Base-by-base conservation (phyloP, 371 early-diverging fungal genomes). In the Mucor lusitanicus region DNA sequence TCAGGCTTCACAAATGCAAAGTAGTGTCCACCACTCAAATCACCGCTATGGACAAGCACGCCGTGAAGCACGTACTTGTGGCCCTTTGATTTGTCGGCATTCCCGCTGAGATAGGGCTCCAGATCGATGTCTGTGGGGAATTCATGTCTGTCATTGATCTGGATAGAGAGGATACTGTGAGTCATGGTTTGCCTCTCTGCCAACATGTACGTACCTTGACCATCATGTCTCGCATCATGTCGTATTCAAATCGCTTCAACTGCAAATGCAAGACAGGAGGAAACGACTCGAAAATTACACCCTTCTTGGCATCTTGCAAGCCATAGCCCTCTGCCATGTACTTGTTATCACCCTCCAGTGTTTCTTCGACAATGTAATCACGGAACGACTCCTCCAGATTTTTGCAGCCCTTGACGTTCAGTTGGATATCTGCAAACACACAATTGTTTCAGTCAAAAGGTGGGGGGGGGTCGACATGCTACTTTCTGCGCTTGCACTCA, bases 191-290 rank as follows among this genome's bases (percentile, higher is more conserved):
- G n/a, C n/a, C n/a, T n/a, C n/a, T n/a, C n/a, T n/a, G n/a, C n/a
- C 21, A 25, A 32, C 1, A 15, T 32, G n/a, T 9, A 33, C 25
- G 23, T 78, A 90, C 89, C 77, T 97, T 98, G 65, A 97, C 95
- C 92, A 94, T 93, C 28, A 87, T 86, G 71, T 95, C 97, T 33
- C 88, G 82, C 79, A 89, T 87, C 72, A 96, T 90, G 71, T 99
- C 99, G 77, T 98, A 97, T 76, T 97, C 97, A 77, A 99, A 99
- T 23, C 99, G 87, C 78, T 98, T 98, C 64, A 99, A 81, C 72
- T 99, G 98, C 56, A 99, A 76, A 71, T 99, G 99, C 42, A 99
- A 83, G 4, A 99, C 96, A 4, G 95, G 96, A n/a, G 99, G 99
- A 67, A 99, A 93, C 19, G 86, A 85, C 66, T 91, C 90, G 75